Evolutionary conservation across 1,284 basidiomycete genomes (phyloP).

Genomic region (Malassezia furfur): DNA sequence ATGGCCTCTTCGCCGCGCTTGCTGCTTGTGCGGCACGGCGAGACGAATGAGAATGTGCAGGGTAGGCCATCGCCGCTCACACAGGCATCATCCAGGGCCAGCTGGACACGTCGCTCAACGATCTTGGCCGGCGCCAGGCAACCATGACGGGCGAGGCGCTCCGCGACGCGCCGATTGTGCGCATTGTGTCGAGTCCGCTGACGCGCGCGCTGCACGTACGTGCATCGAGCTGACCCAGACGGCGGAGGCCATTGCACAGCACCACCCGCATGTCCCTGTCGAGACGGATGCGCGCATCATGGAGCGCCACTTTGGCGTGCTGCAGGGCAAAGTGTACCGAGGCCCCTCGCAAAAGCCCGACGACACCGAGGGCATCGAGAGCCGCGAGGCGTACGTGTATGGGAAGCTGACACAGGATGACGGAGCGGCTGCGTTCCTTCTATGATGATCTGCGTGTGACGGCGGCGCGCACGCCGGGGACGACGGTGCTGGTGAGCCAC

Average conservation of each 20-base stretch:
- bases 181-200: constrained; percentile 36
- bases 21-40: constrained; percentile 41
- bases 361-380: constrained; percentile 37
- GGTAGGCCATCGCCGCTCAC: not conserved
- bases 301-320: constrained; percentile 37
- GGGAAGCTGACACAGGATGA: constrained; percentile 9
- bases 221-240: constrained; percentile 11
- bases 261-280: constrained; percentile 10
- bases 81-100: constrained; percentile 44
- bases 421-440: constrained; percentile 25
- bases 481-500: constrained; percentile 38
- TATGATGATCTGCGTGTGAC: constrained; percentile 28
- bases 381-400: constrained; percentile 17
- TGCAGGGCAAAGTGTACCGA: constrained; percentile 34
- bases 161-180: constrained; percentile 23
- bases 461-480: not conserved
- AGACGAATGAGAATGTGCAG: constrained; percentile 40
- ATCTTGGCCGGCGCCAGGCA: constrained; percentile 32
- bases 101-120: constrained; percentile 41
- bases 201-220: constrained; percentile 22
- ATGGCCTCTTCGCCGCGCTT: constrained; percentile 18
- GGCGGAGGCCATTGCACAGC: constrained; percentile 15
- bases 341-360: constrained; percentile 26
- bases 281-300: constrained; percentile 32
- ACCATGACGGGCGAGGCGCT: constrained; percentile 26